A percentile compares a stretch with the other conserved stretches of the same genome.
Evolutionary conservation across 2,329 filamentous ascomycete species (phyloP).

Genomic region (Metarhizium anisopliae): DNA sequence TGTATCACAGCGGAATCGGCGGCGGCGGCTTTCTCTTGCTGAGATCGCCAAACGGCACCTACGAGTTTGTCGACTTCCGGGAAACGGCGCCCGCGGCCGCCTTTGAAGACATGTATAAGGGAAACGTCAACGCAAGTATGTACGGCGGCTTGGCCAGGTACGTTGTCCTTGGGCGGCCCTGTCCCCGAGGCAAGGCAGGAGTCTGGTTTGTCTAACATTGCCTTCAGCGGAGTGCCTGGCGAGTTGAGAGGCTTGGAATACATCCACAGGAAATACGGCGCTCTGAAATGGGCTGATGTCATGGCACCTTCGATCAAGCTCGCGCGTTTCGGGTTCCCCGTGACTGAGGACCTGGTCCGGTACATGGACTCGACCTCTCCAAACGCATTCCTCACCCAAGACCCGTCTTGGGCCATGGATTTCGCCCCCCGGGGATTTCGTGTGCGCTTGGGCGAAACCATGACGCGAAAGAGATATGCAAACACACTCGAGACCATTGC

Average conservation of each 20-base stretch:
- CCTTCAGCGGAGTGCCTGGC: conserved; percentile 52
- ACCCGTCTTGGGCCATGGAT: conserved; percentile 72
- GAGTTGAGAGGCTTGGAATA: conserved; percentile 67
- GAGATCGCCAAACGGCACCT: conserved; percentile 53
- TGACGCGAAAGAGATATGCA: conserved; percentile 67
- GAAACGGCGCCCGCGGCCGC: conserved; percentile 76
- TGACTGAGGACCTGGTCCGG: conserved; percentile 60
- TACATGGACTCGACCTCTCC: conserved; percentile 51
- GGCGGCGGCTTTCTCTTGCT: conserved; percentile 75
- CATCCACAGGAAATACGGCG: conserved; percentile 59
- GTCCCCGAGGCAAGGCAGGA: conserved; percentile 13
- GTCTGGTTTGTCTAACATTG: conserved; percentile 7
- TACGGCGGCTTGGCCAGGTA: conserved; percentile 64
- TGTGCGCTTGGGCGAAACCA: conserved; percentile 59
- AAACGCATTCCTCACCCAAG: conserved; percentile 55
- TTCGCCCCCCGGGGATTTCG: conserved; percentile 69
- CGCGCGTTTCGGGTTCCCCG: conserved; percentile 62
- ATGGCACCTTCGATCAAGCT: conserved; percentile 62
- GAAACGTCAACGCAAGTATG: conserved; percentile 54
- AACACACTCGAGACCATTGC: conserved; percentile 65
- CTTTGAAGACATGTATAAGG: conserved; percentile 71
- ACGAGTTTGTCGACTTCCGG: conserved; percentile 78
- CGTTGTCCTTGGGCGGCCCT: conserved; percentile 26
- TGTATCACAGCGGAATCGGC: conserved; percentile 63
- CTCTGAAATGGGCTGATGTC: conserved; percentile 55